Percentiles rank a stretch among this genome's conserved stretches.
phyloP scores from a whole-genome alignment of 768 basidiomycete species.

The Suillus placidus region DNA sequence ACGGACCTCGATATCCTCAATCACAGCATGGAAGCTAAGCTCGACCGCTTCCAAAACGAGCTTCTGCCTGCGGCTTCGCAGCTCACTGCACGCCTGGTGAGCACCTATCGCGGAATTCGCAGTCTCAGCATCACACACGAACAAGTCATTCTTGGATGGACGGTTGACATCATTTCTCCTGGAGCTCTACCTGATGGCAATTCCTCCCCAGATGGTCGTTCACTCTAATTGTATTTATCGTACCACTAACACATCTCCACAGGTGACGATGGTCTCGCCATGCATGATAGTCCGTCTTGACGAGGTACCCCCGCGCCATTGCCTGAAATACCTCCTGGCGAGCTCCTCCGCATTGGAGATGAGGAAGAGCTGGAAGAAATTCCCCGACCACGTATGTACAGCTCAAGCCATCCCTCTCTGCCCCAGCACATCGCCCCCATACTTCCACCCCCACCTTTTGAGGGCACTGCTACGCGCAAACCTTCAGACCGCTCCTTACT shows the following conservation, averaged over 20 bases:
- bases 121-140: constrained; percentile 83
- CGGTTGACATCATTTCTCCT: constrained; percentile 74
- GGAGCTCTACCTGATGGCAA: constrained; percentile 32
- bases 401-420: constrained; percentile 25
- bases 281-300: too few species aligned
- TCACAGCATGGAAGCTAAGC: not conserved
- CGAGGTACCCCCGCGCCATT: too few species aligned
- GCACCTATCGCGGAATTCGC: constrained; percentile 81
- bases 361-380: constrained; percentile 28
- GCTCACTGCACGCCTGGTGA: not conserved
- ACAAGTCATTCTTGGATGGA: constrained; percentile 93
- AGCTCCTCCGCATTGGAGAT: constrained; percentile 38
- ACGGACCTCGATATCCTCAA: not conserved
- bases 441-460: constrained; percentile 42
- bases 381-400: constrained; percentile 34
- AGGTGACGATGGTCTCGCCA: too few species aligned
- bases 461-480: constrained; percentile 32
- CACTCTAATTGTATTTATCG: constrained; percentile 9
- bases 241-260: constrained; percentile 12
- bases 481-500: constrained; percentile 22
- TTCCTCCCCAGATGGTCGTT: constrained; percentile 27
- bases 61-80: not conserved
- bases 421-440: constrained; percentile 38
- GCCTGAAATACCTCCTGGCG: constrained; percentile 40
- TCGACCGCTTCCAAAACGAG: not conserved